A percentile compares a stretch with the other conserved stretches of the same genome.
These are phyloP conservation scores for Salix koriyanagi DNA, from an alignment of 345 rosid genomes.

Conservation along the genomic window DNA sequence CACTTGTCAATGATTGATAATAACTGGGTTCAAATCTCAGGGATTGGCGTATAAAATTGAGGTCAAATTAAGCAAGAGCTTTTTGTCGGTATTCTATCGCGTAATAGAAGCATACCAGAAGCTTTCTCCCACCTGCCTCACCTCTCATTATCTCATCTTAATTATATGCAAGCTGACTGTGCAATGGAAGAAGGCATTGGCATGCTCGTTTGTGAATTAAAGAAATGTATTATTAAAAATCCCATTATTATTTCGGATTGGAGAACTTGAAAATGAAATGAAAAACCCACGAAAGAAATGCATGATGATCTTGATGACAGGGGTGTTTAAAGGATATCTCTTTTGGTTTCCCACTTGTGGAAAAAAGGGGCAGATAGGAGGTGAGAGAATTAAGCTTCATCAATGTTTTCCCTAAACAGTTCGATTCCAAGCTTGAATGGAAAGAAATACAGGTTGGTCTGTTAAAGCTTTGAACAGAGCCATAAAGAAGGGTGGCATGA, in stretches of 20 bases:
- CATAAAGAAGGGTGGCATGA: constrained; percentile 12
- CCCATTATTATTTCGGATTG: not conserved
- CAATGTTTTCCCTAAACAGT: constrained; percentile 22
- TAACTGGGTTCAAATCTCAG: constrained; percentile 11
- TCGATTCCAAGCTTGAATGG: constrained; percentile 38
- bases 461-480: constrained; percentile 22
- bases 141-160: not conserved
- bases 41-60: constrained; percentile 7
- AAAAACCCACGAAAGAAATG: not conserved
- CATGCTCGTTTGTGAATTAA: not conserved
- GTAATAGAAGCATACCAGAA: not conserved
- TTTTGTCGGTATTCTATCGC: constrained; percentile 14
- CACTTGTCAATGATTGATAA: constrained; percentile 2
- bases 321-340: constrained; percentile 22
- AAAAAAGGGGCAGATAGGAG: constrained; percentile 13
- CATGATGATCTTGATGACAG: constrained; percentile 14
- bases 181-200: not conserved
- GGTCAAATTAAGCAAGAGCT: constrained; percentile 21
- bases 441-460: constrained; percentile 39
- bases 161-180: not conserved
- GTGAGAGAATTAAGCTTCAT: constrained; percentile 19
- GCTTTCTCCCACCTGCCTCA: constrained; percentile 13
- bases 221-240: not conserved
- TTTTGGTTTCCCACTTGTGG: constrained; percentile 21
- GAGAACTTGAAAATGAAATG: not conserved